These are phyloP conservation scores for Coprinopsis strossmayeri DNA, from an alignment of 768 basidiomycete species.

Conservation along the genomic window DNA sequence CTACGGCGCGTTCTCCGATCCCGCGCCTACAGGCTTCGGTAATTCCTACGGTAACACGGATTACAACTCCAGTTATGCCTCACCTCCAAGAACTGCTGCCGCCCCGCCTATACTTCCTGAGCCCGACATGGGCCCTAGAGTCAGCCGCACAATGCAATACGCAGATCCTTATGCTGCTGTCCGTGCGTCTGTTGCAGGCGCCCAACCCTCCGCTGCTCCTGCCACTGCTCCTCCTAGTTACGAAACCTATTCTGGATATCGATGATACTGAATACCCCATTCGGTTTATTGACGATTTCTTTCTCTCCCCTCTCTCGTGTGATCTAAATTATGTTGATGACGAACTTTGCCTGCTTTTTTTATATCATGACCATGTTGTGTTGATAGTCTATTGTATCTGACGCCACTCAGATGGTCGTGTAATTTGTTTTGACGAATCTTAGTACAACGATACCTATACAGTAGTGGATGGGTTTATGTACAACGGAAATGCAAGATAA, in stretches of 20 bases:
- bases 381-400: too few species aligned
- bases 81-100: conserved; percentile 20
- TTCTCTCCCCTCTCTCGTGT: too few species aligned
- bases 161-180: conserved; percentile 86
- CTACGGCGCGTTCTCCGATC: conserved; percentile 89
- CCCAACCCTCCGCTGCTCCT: background rate
- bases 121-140: conserved; percentile 41
- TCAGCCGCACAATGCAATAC: conserved; percentile 92
- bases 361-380: too few species aligned
- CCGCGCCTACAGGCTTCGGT: conserved; percentile 71
- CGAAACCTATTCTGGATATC: background rate
- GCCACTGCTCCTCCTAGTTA: background rate
- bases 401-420: too few species aligned
- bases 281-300: background rate
- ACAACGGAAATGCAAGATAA: background rate
- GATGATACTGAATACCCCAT: background rate
- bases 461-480: too few species aligned
- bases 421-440: too few species aligned
- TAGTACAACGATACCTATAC: too few species aligned
- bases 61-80: conserved; percentile 17
- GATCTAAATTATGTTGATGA: too few species aligned
- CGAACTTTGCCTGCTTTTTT: too few species aligned
- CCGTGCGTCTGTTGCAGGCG: conserved; percentile 46
- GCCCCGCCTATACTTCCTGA: conserved; percentile 34
- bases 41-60: conserved; percentile 14